Evolutionary conservation across 164 flowering plant species (phyloP).

Genomic region (Liquidambar formosana): DNA sequence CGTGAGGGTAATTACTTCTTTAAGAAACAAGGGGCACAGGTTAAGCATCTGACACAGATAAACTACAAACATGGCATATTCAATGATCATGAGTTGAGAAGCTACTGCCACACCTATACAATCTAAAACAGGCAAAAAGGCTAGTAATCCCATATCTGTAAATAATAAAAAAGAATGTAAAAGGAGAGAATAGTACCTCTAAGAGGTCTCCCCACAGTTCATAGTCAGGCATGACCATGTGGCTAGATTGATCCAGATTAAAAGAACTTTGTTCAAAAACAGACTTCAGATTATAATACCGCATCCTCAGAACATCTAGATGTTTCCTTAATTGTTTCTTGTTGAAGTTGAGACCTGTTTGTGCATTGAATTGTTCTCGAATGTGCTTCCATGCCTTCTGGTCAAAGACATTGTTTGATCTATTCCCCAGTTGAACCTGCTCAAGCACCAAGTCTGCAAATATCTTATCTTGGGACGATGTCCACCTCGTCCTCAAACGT

Average conservation of each 20-base stretch:
- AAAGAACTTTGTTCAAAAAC: constrained; percentile 11
- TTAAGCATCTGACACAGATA: no score
- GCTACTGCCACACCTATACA: not conserved
- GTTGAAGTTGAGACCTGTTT: constrained; percentile 18
- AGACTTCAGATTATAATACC: constrained; percentile 17
- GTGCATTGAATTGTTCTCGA: constrained; percentile 11
- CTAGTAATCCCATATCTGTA: not conserved
- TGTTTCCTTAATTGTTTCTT: constrained; percentile 22
- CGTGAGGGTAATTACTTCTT: not conserved
- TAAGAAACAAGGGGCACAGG: not conserved
- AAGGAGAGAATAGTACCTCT: constrained; percentile 8
- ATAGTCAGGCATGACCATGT: constrained; percentile 13
- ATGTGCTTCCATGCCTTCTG: constrained; percentile 20
- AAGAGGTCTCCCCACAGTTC: constrained; percentile 13
- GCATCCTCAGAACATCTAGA: constrained; percentile 15
- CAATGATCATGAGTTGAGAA: no score
- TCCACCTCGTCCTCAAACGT: constrained; percentile 19
- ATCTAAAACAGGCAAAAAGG: not conserved
- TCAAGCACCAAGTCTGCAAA: constrained; percentile 23
- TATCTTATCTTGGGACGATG: constrained; percentile 14
- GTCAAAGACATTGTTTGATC: constrained; percentile 13
- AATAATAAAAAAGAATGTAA: not conserved
- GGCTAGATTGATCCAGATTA: constrained; percentile 6
- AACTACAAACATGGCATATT: no score
- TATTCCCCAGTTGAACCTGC: constrained; percentile 16